Evolutionary conservation across 75 land plant genomes (phyloP).

Genomic region (Cupressus sempervirens): DNA sequence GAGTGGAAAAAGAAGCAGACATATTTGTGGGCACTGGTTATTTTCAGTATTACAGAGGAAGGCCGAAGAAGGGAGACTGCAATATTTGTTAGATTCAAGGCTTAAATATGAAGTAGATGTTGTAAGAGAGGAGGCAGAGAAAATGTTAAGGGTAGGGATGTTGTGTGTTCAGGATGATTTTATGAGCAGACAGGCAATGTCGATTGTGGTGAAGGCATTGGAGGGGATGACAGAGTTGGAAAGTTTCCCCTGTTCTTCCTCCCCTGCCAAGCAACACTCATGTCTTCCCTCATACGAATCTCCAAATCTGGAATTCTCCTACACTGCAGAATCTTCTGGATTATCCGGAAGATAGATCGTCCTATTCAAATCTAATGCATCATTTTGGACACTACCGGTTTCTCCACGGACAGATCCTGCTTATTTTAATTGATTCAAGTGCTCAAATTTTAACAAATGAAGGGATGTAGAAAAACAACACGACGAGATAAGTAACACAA

Average conservation of each 20-base stretch:
- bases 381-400: too few relatives aligned
- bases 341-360: background rate
- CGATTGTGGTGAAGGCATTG: conserved; percentile 12
- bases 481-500: too few relatives aligned
- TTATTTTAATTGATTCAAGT: too few relatives aligned
- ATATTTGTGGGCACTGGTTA: conserved; percentile 11
- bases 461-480: too few relatives aligned
- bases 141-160: conserved; percentile 12
- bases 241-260: background rate
- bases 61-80: conserved; percentile 9
- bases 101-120: background rate
- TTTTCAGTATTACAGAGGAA: conserved; percentile 1
- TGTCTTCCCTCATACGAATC: background rate
- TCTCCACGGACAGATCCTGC: too few relatives aligned
- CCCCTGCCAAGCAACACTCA: background rate
- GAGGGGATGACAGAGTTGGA: conserved; percentile 6
- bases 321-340: background rate
- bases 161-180: conserved; percentile 23
- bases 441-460: too few relatives aligned
- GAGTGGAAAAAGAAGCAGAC: conserved; percentile 15
- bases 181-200: conserved; percentile 16
- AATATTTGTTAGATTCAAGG: conserved; percentile 2
- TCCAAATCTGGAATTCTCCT: background rate
- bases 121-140: background rate
- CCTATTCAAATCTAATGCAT: background rate